Evolutionary conservation across 1,139 yeast genomes (phyloP).

Genomic region (Eremothecium sinecaudum): DNA sequence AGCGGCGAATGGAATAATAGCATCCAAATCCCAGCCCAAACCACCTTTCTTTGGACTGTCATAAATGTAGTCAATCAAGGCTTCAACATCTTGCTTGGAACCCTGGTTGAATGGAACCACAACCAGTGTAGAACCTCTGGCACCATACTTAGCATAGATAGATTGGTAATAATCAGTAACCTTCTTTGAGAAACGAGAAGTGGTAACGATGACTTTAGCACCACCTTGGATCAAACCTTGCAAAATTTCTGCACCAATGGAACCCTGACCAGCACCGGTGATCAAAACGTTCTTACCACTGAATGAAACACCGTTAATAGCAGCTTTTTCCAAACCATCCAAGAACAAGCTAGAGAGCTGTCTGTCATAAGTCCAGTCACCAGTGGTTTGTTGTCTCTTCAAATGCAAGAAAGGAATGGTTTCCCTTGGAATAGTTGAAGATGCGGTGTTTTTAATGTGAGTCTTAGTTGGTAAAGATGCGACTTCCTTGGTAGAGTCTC

Average conservation of each 20-base stretch:
- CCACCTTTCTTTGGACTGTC: conserved; percentile 77
- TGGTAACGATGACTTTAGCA: conserved; percentile 92
- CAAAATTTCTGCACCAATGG: conserved; percentile 94
- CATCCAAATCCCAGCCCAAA: conserved; percentile 97
- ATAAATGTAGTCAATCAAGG: conserved; percentile 77
- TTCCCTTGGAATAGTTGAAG: conserved; percentile 65
- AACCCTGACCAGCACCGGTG: conserved; percentile 98
- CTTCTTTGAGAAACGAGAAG: conserved; percentile 88
- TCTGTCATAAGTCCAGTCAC: conserved; percentile 79
- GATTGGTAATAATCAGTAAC: conserved; percentile 94
- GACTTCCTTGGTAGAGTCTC: conserved; percentile 66
- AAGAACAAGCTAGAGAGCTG: conserved; percentile 67
- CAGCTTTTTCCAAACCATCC: conserved; percentile 87
- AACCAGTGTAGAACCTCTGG: conserved; percentile 79
- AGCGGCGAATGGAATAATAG: conserved; percentile 93
- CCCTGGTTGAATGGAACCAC: conserved; percentile 99
- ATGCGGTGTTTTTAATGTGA: conserved; percentile 62
- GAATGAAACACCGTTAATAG: conserved; percentile 85
- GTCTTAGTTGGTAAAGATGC: conserved; percentile 72
- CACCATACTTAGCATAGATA: conserved; percentile 86
- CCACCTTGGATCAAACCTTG: conserved; percentile 96
- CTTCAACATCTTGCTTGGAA: conserved; percentile 85
- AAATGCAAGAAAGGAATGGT: conserved; percentile 92
- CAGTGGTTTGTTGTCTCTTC: conserved; percentile 62
- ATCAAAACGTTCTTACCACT: conserved; percentile 81